Evolutionary conservation across 805 yeast genomes (phyloP), one percentile per base, ranked within the genome.

Genomic region (Cyberlindnera lachancei): DNA sequence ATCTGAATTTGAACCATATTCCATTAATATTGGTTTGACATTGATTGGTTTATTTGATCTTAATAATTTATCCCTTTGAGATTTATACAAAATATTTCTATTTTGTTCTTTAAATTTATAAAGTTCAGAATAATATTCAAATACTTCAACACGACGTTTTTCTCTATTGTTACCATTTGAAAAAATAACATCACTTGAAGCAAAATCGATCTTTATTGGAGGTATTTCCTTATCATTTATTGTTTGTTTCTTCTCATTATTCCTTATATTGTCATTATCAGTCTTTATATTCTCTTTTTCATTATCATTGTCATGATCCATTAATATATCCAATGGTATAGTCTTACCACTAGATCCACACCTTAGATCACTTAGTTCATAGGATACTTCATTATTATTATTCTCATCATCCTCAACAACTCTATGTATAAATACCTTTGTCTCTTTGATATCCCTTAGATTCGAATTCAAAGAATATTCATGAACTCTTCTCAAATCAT

Each of bases 111-210:
- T 37, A 23, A 27, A 46, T 29, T 38, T 41, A 21, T 44, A 20
- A 4, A 41, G 18, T 23, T 34, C 38, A 22, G 45, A 34, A 24
- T 42, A 47, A 22, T 40, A 35, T 25, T 47, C 50, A 37, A 48
- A 50, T 15, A 42, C 29, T 30, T 48, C 53, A 13, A n/a, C 29
- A n/a, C 55, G 38, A 25, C 53, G 42, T 27, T 42, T 48, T 21
- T 48, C 55, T 23, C 53, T 40, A 27, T 47, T 50, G 31, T 50
- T 50, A 7, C 55, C 53, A 33, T 50, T 50, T 3, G 55, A 45
- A 29, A 48, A 50, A n/a, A 48, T 45, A 7, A 50, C 31, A 27
- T 48, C 51, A 7, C 35, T 26, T 8, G 25, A n/a, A 3, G 36
- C 7, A 23, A 22, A 38, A 1, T 29, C 15, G 6, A 26, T 25